These are phyloP conservation scores for Trichophyton equinum DNA, from an alignment of 2,329 filamentous ascomycete genomes.

Conservation along the genomic window DNA sequence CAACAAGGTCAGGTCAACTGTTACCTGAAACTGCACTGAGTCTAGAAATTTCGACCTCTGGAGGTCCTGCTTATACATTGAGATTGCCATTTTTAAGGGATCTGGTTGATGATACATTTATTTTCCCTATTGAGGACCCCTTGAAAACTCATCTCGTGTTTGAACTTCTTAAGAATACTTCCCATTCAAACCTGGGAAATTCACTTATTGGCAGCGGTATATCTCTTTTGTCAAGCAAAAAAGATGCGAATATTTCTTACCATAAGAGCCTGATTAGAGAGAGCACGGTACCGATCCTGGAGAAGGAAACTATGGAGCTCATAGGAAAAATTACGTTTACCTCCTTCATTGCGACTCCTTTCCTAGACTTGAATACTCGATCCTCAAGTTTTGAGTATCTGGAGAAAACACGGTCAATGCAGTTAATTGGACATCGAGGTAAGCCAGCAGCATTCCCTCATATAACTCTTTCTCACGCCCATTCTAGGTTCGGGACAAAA, in stretches of 20 bases:
- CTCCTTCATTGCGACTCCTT: conserved; percentile 21
- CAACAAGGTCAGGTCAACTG: neutral
- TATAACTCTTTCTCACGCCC: neutral
- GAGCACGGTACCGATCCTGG: conserved; percentile 23
- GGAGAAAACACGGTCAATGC: neutral
- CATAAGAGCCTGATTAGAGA: conserved; percentile 26
- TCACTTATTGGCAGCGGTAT: conserved; percentile 20
- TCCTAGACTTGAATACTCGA: conserved; percentile 8
- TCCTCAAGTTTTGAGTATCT: neutral
- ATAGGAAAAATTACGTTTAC: conserved; percentile 27
- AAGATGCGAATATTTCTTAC: conserved; percentile 17
- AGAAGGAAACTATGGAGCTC: conserved; percentile 19
- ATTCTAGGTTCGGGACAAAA: conserved; percentile 18
- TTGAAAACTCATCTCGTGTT: conserved; percentile 14
- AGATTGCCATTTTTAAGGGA: conserved; percentile 20
- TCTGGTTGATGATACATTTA: conserved; percentile 14
- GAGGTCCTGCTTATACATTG: conserved; percentile 5
- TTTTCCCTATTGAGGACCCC: conserved; percentile 14
- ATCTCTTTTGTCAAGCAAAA: conserved; percentile 18
- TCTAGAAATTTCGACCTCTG: conserved; percentile 10
- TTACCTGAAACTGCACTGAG: conserved; percentile 5
- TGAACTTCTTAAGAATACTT: conserved; percentile 5
- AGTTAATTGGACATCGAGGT: conserved; percentile 27
- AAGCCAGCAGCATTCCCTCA: neutral
- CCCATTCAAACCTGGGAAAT: conserved; percentile 9